A percentile compares a stretch with the other conserved stretches of the same genome.
Conservation (phyloP, 2,329 filamentous ascomycete species). For the Phyllosticta ampelicida region DNA sequence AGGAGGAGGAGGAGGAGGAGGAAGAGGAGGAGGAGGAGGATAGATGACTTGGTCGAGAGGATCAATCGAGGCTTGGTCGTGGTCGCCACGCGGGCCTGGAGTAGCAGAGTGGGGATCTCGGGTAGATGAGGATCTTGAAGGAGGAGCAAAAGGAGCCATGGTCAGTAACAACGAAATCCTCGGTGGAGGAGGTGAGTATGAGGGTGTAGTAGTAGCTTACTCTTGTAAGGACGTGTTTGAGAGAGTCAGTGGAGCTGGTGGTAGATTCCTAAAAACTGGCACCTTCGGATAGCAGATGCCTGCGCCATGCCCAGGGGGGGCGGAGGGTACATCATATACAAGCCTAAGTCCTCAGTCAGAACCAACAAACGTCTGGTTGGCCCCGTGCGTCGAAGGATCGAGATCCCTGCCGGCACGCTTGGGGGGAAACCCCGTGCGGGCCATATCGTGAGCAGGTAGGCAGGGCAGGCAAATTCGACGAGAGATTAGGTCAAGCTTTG, state of each 20-base stretch:
- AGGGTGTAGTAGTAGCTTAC: slow-evolving; percentile 1
- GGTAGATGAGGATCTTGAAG: slow-evolving; percentile 4
- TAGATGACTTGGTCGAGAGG: not conserved
- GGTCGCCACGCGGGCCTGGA: not conserved
- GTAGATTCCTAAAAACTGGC: slow-evolving; percentile 9
- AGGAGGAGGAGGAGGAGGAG: not conserved
- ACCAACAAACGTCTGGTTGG: slow-evolving; percentile 11
- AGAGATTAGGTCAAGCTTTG: slow-evolving; percentile 11
- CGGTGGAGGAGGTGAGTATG: slow-evolving; percentile 12
- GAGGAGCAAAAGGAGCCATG: slow-evolving; percentile 18
- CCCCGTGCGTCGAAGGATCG: slow-evolving; percentile 27
- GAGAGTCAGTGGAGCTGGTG: slow-evolving; percentile 1
- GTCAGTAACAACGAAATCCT: slow-evolving; percentile 20
- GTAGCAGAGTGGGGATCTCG: slow-evolving; percentile 2
- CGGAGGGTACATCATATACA: slow-evolving; percentile 12
- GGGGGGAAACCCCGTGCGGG: slow-evolving; percentile 17
- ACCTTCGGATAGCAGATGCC: slow-evolving; percentile 13
- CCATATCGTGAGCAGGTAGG: slow-evolving; percentile 19
- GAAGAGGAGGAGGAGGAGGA: not conserved
- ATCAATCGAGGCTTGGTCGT: not conserved
- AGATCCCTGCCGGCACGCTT: slow-evolving; percentile 16
- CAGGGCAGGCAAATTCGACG: slow-evolving; percentile 3
- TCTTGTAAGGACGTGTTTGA: slow-evolving; percentile 1
- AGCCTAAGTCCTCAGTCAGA: slow-evolving; percentile 9
- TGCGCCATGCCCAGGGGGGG: slow-evolving; percentile 25